Evolutionary conservation across 2,329 filamentous ascomycete species (phyloP), one percentile per base, ranked within the genome.

Genomic region (Aaosphaeria arxii): DNA sequence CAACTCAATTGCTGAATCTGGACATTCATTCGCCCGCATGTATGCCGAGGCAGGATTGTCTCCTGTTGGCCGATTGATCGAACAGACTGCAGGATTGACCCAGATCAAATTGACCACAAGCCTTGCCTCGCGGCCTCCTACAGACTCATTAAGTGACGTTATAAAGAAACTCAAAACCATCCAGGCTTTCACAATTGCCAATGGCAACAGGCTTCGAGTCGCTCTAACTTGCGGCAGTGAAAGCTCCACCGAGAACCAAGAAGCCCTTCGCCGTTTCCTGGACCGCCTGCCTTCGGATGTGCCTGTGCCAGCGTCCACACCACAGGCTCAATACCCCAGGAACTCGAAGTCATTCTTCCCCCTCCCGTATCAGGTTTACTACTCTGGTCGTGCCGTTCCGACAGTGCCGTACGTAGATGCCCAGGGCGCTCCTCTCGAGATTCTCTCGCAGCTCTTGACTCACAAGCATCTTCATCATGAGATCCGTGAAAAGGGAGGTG

Each of bases 391-490:
- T 40, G 87, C 90, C 13, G 73, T 96, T 11, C 85, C 88, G 5
- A 95, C 92, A 0, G 87, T 88, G 0, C 88, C 91, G 0, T 99
- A 96, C 71, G 86, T 84, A 4, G 83, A 88, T 40, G 70, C 84
- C 0, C 80, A 87, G 45, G 85, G 88, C 38, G 89, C 94, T 1
- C 82, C 91, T 0, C 83, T 97, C 11, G 90, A 92, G 61, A 87
- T 97, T 38, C 83, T 99, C 24, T 85, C 91, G 9, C 90, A 96
- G 67, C 83, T 99, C 13, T 81, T 99, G 31, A 97, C 92, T 0
- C 92, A 99, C 74, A 96, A 96, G 71, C 89, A 96, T 65, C 79
- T 99, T 30, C 94, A 99, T 67, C 92, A 95, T 58, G 94, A 97
- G 71, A 96, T 99, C 56, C 88, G 94, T 47, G 94, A 99, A 67